Percentiles rank a stretch among this genome's conserved stretches.
Conservation (phyloP, 495 filamentous ascomycete species). For the Talaromyces trachyspermus region DNA sequence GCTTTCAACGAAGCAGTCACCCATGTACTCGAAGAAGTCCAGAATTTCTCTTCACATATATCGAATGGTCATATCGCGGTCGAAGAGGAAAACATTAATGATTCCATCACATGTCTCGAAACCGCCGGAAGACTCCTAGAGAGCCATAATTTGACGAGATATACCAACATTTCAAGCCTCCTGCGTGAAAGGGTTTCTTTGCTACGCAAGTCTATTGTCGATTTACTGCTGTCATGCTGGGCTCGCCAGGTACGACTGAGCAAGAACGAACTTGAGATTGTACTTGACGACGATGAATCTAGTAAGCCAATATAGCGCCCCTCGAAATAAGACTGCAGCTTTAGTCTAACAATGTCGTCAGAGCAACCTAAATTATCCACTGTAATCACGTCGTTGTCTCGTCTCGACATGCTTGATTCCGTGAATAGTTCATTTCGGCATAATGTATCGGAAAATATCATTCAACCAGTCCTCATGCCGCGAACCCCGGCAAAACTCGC, state of each 20-base stretch:
- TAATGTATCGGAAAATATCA: conserved; percentile 21
- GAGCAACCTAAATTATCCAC: background rate
- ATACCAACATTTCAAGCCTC: conserved; percentile 34
- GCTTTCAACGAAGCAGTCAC: conserved; percentile 66
- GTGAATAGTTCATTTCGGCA: conserved; percentile 30
- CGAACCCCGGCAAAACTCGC: conserved; percentile 19
- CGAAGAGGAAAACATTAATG: conserved; percentile 40
- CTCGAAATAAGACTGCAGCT: too few species aligned
- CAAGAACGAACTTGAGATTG: background rate
- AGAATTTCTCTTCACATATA: conserved; percentile 30
- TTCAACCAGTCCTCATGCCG: conserved; percentile 29
- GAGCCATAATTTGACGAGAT: conserved; percentile 24
- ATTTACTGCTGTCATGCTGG: conserved; percentile 33
- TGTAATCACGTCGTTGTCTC: conserved; percentile 19
- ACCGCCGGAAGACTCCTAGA: conserved; percentile 39
- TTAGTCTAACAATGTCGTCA: background rate
- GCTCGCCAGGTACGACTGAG: conserved; percentile 12
- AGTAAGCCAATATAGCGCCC: background rate
- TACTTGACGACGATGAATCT: background rate
- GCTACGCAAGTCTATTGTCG: conserved; percentile 27
- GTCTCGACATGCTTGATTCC: conserved; percentile 25
- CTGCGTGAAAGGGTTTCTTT: conserved; percentile 22
- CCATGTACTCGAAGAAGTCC: conserved; percentile 53
- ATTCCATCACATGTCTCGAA: conserved; percentile 50
- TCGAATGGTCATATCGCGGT: conserved; percentile 41